Percentiles rank a stretch among this genome's conserved stretches.
These are phyloP conservation scores for Saraca asoca DNA, from an alignment of 331 rosid species.

Conservation along the genomic window DNA sequence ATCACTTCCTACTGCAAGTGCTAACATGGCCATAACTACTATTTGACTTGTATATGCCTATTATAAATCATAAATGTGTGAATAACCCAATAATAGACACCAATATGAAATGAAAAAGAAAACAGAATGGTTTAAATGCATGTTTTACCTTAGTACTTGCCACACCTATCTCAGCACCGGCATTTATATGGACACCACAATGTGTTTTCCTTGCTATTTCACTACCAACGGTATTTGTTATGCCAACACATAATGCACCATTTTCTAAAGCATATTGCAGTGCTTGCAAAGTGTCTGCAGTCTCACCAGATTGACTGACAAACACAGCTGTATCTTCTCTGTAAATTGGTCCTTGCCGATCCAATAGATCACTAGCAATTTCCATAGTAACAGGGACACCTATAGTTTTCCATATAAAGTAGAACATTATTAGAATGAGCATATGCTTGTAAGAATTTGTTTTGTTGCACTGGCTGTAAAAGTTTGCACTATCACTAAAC, in stretches of 20 bases:
- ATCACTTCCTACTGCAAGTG: slow-evolving; percentile 94
- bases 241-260: slow-evolving; percentile 96
- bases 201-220: slow-evolving; percentile 94
- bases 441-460: background rate
- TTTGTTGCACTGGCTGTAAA: too few species aligned
- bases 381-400: slow-evolving; percentile 99
- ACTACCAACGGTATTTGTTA: slow-evolving; percentile 93
- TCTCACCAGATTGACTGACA: slow-evolving; percentile 99
- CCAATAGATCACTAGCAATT: slow-evolving; percentile 97
- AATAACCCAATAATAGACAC: slow-evolving; percentile 28
- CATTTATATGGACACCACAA: slow-evolving; percentile 97
- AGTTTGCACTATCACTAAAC: too few species aligned
- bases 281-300: slow-evolving; percentile 91
- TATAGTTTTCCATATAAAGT: slow-evolving; percentile 42
- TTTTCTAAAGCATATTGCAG: slow-evolving; percentile 91
- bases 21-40: slow-evolving; percentile 97
- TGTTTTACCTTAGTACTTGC: slow-evolving; percentile 93
- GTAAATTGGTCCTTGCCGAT: slow-evolving; percentile 91
- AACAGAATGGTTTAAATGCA: slow-evolving; percentile 31
- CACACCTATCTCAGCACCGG: slow-evolving; percentile 98
- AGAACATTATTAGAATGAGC: slow-evolving; percentile 25
- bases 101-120: slow-evolving; percentile 32
- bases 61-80: slow-evolving; percentile 16
- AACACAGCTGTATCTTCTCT: slow-evolving; percentile 96
- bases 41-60: slow-evolving; percentile 99